A percentile compares a stretch with the other conserved stretches of the same genome.
Conservation (phyloP, 2,329 filamentous ascomycete species). For the Aureobasidium melanogenum region DNA sequence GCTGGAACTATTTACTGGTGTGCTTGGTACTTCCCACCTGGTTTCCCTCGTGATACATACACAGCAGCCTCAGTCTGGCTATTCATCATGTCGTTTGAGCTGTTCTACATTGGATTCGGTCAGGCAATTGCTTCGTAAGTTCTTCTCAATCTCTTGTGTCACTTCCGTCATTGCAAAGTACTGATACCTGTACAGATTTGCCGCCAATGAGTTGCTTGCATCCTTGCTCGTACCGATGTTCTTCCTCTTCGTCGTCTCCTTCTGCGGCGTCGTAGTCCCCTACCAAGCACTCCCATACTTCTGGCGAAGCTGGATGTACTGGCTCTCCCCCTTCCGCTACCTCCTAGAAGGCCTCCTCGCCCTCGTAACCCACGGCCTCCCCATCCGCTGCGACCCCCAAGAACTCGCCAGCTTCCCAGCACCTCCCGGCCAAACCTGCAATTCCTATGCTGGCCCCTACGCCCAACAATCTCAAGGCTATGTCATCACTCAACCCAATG, state of each 20-base stretch:
- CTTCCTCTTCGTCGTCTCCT: slow-evolving; percentile 62
- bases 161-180: too few species aligned
- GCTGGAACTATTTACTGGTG: slow-evolving; percentile 44
- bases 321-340: slow-evolving; percentile 61
- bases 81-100: slow-evolving; percentile 61
- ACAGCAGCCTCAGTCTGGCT: slow-evolving; percentile 52
- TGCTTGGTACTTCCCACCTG: slow-evolving; percentile 49
- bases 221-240: slow-evolving; percentile 61
- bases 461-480: slow-evolving; percentile 28
- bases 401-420: slow-evolving; percentile 32
- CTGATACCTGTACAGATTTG: slow-evolving; percentile 49
- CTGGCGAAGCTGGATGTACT: slow-evolving; percentile 67
- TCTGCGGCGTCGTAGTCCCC: slow-evolving; percentile 66
- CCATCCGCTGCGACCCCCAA: slow-evolving; percentile 35
- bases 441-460: slow-evolving; percentile 33
- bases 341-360: slow-evolving; percentile 32
- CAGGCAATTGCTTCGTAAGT: slow-evolving; percentile 48
- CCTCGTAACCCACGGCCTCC: slow-evolving; percentile 30
- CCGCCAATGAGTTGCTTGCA: slow-evolving; percentile 49
- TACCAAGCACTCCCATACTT: slow-evolving; percentile 56
- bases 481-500: slow-evolving; percentile 35
- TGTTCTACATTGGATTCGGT: slow-evolving; percentile 62
- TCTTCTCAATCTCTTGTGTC: slow-evolving; percentile 31
- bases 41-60: slow-evolving; percentile 38
- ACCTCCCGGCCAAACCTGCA: slow-evolving; percentile 28